Base-by-base conservation (phyloP, 2,329 filamentous ascomycete species). In the Rhinocladiella mackenziei region DNA sequence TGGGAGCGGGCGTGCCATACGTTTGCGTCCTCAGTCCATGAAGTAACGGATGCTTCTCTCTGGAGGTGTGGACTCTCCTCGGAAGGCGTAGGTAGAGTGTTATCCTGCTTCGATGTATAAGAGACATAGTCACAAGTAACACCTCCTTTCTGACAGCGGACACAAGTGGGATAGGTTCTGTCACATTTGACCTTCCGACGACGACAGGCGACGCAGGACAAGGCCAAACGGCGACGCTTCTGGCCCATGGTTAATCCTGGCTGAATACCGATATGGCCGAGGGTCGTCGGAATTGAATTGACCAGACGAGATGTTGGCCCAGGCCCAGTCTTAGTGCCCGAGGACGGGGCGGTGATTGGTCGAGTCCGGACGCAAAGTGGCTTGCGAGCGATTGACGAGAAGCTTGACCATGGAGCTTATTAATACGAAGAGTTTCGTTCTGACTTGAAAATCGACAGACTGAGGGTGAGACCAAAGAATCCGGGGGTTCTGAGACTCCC, bases 101-200 rank as follows among this genome's bases (percentile, higher is more conserved):
- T 28, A 11, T 43, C 43, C 9, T 43, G 35, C 20, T 45, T 45
- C n/a, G 35, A 46, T 19, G 55, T 53, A 32, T 58, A 53, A 4
- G 51, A 34, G 9, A 57, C 55, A 45, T 58, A 58, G 39, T 53
- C 45, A 38, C 56, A 58, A 31, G 39, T 46, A 39, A 52, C 42
- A 8, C 43, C 48, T 18, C 51, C 50, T 47, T 54, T 58, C 35
- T 53, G 49, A 46, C 56, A 58, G 5, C 56, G 53, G 29, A 51
- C 44, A 39, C 56, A 58, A 8, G 51, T 48, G 3, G 56, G 56
- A 33, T 44, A 50, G 8, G 51, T 55, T n/a, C 56, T 45, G 23
- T 56, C 56, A 32, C 56, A 58, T 35, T 55, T 57, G 19, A 58
- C 55, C 32, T 58, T 58, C 7, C 56, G 35, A 7, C 44, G 38